Conservation (phyloP, 1,284 basidiomycete genomes). For the Acaromyces ingoldii region DNA sequence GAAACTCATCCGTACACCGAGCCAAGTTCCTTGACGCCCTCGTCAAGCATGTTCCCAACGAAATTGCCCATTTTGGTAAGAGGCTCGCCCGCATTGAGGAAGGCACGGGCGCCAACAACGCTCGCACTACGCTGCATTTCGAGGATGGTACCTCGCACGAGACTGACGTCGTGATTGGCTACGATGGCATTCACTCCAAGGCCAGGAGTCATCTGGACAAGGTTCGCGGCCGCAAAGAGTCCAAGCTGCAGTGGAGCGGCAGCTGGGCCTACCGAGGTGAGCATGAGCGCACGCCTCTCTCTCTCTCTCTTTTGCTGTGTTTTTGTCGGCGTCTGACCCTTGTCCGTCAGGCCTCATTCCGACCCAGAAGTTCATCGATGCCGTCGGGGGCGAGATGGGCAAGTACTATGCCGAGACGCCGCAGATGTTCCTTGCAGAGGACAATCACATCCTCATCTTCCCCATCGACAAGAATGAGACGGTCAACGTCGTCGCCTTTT, state of each 20-base stretch:
- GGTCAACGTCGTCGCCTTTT: constrained; percentile 61
- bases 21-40: constrained; percentile 27
- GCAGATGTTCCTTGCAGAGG: constrained; percentile 26
- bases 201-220: constrained; percentile 30
- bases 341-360: constrained; percentile 37
- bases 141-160: constrained; percentile 20
- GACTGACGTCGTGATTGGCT: constrained; percentile 43
- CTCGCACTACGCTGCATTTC: too few relatives aligned
- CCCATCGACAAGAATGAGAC: constrained; percentile 55
- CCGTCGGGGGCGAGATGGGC: constrained; percentile 23
- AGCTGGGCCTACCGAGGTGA: constrained; percentile 32
- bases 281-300: too few relatives aligned
- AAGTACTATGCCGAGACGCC: constrained; percentile 26
- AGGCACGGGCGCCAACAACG: too few relatives aligned
- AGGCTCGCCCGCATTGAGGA: constrained; percentile 11
- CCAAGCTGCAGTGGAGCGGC: constrained; percentile 33
- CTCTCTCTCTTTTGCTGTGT: too few relatives aligned
- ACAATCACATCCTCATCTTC: constrained; percentile 59
- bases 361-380: constrained; percentile 21
- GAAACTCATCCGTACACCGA: constrained; percentile 26
- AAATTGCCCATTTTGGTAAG: constrained; percentile 26
- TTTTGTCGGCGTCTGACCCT: too few relatives aligned
- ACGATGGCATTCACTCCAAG: constrained; percentile 45
- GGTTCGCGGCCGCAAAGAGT: constrained; percentile 24
- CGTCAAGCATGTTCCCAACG: constrained; percentile 12